Conservation (phyloP, 495 filamentous ascomycete species). For the Parathielavia hyrcaniae region DNA sequence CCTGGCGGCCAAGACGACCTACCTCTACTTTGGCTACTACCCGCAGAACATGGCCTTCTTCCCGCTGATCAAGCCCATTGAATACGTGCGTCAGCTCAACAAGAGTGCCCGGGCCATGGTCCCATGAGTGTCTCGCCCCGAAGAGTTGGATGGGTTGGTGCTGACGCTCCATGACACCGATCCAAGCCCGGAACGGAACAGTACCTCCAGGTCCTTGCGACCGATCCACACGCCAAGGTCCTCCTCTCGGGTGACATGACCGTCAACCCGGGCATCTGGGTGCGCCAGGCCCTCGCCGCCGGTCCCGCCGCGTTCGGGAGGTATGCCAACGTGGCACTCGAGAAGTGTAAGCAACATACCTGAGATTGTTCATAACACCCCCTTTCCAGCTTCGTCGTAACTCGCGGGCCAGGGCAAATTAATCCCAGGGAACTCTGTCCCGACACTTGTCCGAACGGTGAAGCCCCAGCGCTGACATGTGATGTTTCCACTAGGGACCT, state of each 20-base stretch:
- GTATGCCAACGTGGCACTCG: conserved; percentile 18
- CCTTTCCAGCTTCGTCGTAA: no score
- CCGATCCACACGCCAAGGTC: conserved; percentile 15
- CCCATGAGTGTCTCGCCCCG: neutral
- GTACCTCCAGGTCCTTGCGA: conserved; percentile 15
- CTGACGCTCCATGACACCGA: neutral
- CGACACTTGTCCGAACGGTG: no score
- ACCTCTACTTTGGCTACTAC: conserved; percentile 31
- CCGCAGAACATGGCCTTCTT: conserved; percentile 17
- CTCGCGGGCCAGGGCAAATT: no score
- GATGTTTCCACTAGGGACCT: conserved; percentile 4
- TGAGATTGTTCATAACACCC: no score
- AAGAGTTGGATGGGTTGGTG: neutral
- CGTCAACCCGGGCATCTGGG: conserved; percentile 21
- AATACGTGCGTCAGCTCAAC: neutral
- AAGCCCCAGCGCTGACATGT: no score
- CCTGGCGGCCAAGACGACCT: conserved; percentile 34
- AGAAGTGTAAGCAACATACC: conserved; percentile 6
- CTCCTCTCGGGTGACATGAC: conserved; percentile 18
- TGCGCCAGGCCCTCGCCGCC: conserved; percentile 13
- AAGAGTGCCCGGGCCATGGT: neutral
- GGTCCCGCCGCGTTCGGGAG: conserved; percentile 8
- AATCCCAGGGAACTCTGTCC: no score
- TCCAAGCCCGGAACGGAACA: conserved; percentile 11
- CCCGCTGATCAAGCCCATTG: conserved; percentile 10